Base-by-base conservation (phyloP, 2,329 filamentous ascomycete genomes). In the Esteya vermicola region DNA sequence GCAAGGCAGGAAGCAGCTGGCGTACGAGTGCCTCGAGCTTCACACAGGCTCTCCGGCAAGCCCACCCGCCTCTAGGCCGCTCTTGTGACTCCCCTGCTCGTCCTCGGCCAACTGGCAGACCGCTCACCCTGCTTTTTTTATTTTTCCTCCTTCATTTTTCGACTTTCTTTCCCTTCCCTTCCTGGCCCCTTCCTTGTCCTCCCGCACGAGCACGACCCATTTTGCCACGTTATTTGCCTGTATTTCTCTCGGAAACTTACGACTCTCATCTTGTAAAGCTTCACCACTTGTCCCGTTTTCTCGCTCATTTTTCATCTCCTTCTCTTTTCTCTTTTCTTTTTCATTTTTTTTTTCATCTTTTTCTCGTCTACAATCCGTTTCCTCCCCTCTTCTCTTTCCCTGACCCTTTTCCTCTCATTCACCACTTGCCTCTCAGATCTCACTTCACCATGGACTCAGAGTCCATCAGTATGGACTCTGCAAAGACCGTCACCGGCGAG, bases 381-480 rank as follows among this genome's bases (percentile, higher is more conserved):
- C 18, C 5, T 16, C 4, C 28, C 4, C 4, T 7, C 18, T 31
- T 31, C 13, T 30, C 16, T 30, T 7, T 26, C 25, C 27, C 6
- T 30, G 27, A 9, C 7, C 14, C 8, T 16, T 16, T 31, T 10
- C 18, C 18, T 14, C 10, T 31, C 9, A 16, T 22, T 14, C 31
- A 9, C 12, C 16, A 7, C 6, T 9, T 18, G 10, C 31, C 12
- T 8, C n/a, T 19, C 32, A 36, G 32, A 8, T 6, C 10, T n/a
- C 13, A n/a, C 27, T n/a, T n/a, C 27, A 30, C 16, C 25, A 55
- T 54, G 52, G 51, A 51, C 5, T 46, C 50, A 2, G 42, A 48
- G 20, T 14, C 48, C 14, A 43, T 43, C 7, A 36, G 52, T 28
- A 44, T 40, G 10, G 49, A 48, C 9, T 45, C 45, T 4, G 34